phyloP scores from a whole-genome alignment of 2,329 filamentous ascomycete genomes.

The Beauveria asiatica region DNA sequence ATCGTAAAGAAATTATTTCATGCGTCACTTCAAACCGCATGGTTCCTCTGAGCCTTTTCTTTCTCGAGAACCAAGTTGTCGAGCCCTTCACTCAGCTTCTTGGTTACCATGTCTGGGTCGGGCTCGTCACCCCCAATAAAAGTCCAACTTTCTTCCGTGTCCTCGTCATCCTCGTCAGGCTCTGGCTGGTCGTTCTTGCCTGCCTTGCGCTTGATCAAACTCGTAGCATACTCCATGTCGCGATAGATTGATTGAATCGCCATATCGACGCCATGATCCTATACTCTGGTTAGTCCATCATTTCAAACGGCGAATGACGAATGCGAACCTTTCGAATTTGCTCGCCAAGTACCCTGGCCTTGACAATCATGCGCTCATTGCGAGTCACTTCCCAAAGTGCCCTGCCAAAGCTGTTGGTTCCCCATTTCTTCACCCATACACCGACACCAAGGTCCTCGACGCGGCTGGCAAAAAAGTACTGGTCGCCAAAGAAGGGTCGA shows the following conservation, averaged over 20 bases:
- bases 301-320: background rate
- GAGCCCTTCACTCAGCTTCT: constrained; percentile 30
- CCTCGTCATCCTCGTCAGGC: constrained; percentile 40
- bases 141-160: constrained; percentile 80
- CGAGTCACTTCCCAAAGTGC: constrained; percentile 89
- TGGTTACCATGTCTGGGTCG: constrained; percentile 34
- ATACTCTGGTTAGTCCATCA: constrained; percentile 19
- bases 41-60: constrained; percentile 19
- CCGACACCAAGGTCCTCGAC: constrained; percentile 93
- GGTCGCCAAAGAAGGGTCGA: constrained; percentile 94
- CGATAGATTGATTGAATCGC: constrained; percentile 92
- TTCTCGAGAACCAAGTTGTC: constrained; percentile 14
- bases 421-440: constrained; percentile 80
- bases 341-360: constrained; percentile 73
- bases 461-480: constrained; percentile 87
- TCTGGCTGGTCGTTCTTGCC: constrained; percentile 38
- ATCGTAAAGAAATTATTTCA: background rate
- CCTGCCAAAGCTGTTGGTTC: constrained; percentile 73
- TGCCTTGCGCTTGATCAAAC: constrained; percentile 62
- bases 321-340: constrained; percentile 71
- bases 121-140: constrained; percentile 59
- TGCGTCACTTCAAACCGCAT: constrained; percentile 10
- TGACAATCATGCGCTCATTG: constrained; percentile 82
- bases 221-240: constrained; percentile 86
- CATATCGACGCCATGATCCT: constrained; percentile 85